Conservation (phyloP, 805 yeast genomes). For the Wickerhamomyces kurtzmanii region DNA sequence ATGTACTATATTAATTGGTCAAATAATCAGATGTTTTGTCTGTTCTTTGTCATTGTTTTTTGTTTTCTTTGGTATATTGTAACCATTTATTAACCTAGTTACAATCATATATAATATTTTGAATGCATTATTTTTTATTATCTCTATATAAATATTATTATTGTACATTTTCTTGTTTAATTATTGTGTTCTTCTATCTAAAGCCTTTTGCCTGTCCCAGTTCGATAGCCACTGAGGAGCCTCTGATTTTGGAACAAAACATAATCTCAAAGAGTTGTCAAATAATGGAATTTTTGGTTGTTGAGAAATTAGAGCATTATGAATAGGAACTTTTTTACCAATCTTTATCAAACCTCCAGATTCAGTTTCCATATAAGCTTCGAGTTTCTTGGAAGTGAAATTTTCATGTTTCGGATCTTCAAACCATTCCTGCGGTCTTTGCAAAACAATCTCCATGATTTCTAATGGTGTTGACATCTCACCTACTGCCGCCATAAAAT, state of each 20-base stretch:
- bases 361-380: constrained; percentile 73
- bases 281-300: constrained; percentile 66
- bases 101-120: no score
- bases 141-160: neutral
- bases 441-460: constrained; percentile 46
- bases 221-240: constrained; percentile 52
- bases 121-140: neutral
- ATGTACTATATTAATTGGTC: no score
- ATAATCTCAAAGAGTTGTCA: constrained; percentile 62
- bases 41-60: neutral
- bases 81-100: no score
- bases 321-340: constrained; percentile 66
- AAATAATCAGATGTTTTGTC: no score
- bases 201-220: constrained; percentile 57
- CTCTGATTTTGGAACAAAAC: constrained; percentile 68
- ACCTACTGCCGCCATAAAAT: constrained; percentile 65
- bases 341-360: constrained; percentile 80
- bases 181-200: constrained; percentile 30
- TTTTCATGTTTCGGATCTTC: constrained; percentile 46
- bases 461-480: constrained; percentile 64
- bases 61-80: constrained; percentile 1
- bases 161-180: constrained; percentile 1
- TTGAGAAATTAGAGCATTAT: constrained; percentile 51
- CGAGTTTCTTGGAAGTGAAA: constrained; percentile 49
- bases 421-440: constrained; percentile 65